A percentile compares a stretch with the other conserved stretches of the same genome.
Conservation (phyloP, 1,139 yeast genomes). For the Geotrichum siamense region DNA sequence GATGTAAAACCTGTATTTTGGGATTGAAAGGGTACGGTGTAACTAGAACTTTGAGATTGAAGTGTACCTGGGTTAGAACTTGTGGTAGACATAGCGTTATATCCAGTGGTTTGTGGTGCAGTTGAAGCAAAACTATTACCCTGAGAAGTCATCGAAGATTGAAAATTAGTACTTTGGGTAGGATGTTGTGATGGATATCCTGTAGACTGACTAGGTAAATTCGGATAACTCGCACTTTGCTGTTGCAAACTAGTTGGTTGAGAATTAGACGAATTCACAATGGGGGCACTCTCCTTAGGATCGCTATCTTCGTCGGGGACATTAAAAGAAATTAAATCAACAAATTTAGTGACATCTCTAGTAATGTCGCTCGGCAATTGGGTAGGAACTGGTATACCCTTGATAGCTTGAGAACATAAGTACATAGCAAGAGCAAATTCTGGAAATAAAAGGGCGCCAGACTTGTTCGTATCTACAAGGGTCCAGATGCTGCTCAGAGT, state of each 20-base stretch:
- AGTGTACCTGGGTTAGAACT: too few species aligned
- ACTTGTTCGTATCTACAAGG: slow-evolving; percentile 75
- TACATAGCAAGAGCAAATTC: slow-evolving; percentile 93
- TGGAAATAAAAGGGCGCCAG: slow-evolving; percentile 83
- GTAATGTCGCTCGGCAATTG: slow-evolving; percentile 62
- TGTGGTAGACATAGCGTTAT: slow-evolving; percentile 23
- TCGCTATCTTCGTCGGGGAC: slow-evolving; percentile 53
- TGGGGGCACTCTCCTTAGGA: slow-evolving; percentile 5
- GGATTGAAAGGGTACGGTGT: slow-evolving; percentile 16
- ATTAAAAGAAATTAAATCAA: slow-evolving; percentile 77
- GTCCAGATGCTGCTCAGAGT: slow-evolving; percentile 87
- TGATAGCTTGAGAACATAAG: slow-evolving; percentile 68
- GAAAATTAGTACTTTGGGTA: slow-evolving; percentile 1
- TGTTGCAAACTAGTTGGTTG: background rate
- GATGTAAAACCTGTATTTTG: slow-evolving; percentile 27
- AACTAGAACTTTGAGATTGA: slow-evolving; percentile 36
- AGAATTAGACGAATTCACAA: slow-evolving; percentile 11
- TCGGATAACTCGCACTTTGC: slow-evolving; percentile 30
- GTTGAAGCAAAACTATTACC: slow-evolving; percentile 33
- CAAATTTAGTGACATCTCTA: slow-evolving; percentile 80
- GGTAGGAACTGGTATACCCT: slow-evolving; percentile 71
- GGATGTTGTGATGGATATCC: background rate
- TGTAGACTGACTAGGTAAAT: background rate
- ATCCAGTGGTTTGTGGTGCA: slow-evolving; percentile 39
- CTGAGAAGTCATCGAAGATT: slow-evolving; percentile 27